phyloP scores from a whole-genome alignment of 345 rosid genomes.

The Euclidium syriacum region DNA sequence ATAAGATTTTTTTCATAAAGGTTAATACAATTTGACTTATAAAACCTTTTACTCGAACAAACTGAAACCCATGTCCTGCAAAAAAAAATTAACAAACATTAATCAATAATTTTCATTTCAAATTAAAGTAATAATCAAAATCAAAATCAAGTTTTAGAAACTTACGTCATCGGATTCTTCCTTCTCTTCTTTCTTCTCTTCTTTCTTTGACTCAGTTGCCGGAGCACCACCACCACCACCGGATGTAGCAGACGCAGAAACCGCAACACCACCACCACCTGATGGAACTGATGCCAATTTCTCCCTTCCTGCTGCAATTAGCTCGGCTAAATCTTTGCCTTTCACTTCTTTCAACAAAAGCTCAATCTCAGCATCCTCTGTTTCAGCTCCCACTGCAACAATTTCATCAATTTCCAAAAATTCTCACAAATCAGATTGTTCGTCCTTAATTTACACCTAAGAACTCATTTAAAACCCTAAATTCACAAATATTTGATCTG shows the following conservation, averaged over 20 bases:
- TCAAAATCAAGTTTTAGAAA: not conserved
- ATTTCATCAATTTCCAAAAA: not conserved
- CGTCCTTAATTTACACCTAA: not conserved
- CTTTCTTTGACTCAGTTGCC: constrained; percentile 72
- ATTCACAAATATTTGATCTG: too few species aligned
- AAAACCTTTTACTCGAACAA: constrained; percentile 57
- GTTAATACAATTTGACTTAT: too few species aligned
- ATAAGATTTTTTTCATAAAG: too few species aligned
- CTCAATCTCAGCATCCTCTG: constrained; percentile 48
- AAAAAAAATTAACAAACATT: not conserved
- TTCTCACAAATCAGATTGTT: not conserved
- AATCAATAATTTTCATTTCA: not conserved
- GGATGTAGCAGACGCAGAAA: constrained; percentile 32
- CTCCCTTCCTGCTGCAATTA: constrained; percentile 65
- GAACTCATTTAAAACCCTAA: too few species aligned
- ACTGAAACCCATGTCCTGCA: constrained; percentile 70
- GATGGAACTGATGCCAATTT: constrained; percentile 59
- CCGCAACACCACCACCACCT: constrained; percentile 49
- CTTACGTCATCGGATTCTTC: constrained; percentile 85
- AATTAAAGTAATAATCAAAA: not conserved
- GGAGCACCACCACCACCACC: constrained; percentile 39
- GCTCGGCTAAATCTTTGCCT: constrained; percentile 61
- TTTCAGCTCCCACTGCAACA: constrained; percentile 63
- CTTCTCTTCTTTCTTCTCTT: constrained; percentile 70
- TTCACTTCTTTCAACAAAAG: constrained; percentile 44